Evolutionary conservation across 208 protist species (phyloP).

Genomic region (Crithidia mellificae): DNA sequence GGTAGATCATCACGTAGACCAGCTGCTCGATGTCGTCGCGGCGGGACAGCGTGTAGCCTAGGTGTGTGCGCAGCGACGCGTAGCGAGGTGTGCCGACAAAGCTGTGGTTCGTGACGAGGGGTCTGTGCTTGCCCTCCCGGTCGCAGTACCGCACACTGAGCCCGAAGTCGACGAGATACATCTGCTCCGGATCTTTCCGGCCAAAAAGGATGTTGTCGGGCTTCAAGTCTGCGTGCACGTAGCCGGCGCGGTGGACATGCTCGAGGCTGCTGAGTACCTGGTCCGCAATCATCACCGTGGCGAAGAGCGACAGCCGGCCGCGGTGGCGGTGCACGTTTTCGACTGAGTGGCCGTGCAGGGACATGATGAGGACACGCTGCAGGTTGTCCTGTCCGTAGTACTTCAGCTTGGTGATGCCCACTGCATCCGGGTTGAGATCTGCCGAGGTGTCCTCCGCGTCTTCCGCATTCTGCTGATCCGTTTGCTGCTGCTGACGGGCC

Average conservation of each 20-base stretch:
- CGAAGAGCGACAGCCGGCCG: constrained; percentile 96
- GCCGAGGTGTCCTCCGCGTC: not conserved
- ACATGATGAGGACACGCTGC: constrained; percentile 99
- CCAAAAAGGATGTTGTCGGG: constrained; percentile 90
- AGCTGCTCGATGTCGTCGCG: constrained; percentile 89
- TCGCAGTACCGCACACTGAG: constrained; percentile 74
- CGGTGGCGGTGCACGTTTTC: constrained; percentile 89
- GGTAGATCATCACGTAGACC: constrained; percentile 97
- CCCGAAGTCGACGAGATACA: constrained; percentile 85
- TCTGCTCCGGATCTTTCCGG: constrained; percentile 42
- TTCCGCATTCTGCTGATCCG: not conserved
- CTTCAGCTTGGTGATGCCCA: constrained; percentile 92
- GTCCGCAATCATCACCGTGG: constrained; percentile 97
- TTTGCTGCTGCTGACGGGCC: not conserved
- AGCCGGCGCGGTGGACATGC: constrained; percentile 88
- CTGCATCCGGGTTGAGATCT: constrained; percentile 16
- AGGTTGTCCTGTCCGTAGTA: constrained; percentile 97
- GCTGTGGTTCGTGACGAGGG: constrained; percentile 58
- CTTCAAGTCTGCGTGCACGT: constrained; percentile 89
- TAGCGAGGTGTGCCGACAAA: constrained; percentile 85
- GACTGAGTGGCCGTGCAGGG: constrained; percentile 96
- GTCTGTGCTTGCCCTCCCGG: constrained; percentile 67
- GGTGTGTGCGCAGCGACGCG: constrained; percentile 97
- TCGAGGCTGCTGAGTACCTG: constrained; percentile 94
- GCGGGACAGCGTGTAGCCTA: constrained; percentile 93